Evolutionary conservation across 768 basidiomycete genomes (phyloP), one percentile per base, ranked within the genome.

Genomic region (Boletellus ananas): DNA sequence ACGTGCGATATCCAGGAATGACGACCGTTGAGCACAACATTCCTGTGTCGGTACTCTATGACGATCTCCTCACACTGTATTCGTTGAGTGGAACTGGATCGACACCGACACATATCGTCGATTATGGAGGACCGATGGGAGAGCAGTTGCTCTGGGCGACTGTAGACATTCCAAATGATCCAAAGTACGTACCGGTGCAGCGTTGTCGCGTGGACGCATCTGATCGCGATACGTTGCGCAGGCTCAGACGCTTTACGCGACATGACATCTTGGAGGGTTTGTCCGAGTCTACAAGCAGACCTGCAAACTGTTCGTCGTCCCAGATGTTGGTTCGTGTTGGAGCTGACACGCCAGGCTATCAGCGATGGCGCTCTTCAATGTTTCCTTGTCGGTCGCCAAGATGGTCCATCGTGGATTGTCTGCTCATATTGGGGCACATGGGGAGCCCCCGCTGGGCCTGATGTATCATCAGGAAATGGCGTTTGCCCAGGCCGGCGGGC

Each of bases 381-480:
- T 82, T 4, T 87, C 86, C 6, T 69, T 67, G 11, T 85, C 85
- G 3, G 74, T 83, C 10, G 81, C 84, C 0, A 79, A 81, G 59
- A 84, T 89, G 84, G 80, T 87, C 17, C 66, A 75, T 25, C 78
- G 74, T 48, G 86, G 85, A 12, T 64, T 87, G 14, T 70, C 74
- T 21, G 73, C 81, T 3, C 80, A 85, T 56, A 83, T 89, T 50
- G 87, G 86, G 20, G 85, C 85, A 0, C 87, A 89, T 58, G 87
- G 87, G 16, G 83, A 87, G 62, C 77, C 79, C 3, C 86, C 87
- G 0, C 64, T 86, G 11, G 87, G 87, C 1, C 60, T 83, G n/a
- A 85, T 85, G 69, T 90, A 88, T 56, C 87, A 89, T 51, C 78
- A 80, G 17, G 87, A 89, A 58, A 84, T 88, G 80, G 74, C 70